Evolutionary conservation across 805 yeast genomes (phyloP), one percentile per base, ranked within the genome.

Genomic region (Cyberlindnera americana): DNA sequence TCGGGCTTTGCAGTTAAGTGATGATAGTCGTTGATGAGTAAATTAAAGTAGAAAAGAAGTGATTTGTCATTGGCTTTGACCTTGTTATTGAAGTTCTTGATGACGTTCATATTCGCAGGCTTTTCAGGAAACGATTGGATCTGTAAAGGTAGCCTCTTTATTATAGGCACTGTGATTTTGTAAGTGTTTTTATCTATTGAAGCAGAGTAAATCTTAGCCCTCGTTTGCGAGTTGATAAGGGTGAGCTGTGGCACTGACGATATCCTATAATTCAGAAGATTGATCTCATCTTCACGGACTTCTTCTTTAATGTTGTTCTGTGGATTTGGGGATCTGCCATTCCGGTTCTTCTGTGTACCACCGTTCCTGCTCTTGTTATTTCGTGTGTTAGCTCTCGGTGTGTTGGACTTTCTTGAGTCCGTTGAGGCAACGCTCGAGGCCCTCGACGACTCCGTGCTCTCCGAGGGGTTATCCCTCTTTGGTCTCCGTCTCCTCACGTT

Each of bases 61-160:
- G 48, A 35, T 14, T 39, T 40, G 16, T 49, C 45, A 25, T 37
- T 44, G 8, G 38, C 12, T 33, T 43, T 44, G 2, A 34, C 41
- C 29, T 48, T 53, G 27, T 18, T 17, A 37, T 56, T 56, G 37
- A 56, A 56, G 43, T 56, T 56, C 37, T 38, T 52, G 10, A 56
- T 41, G 4, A 51, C 52, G 29, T 50, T 29, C 4, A 11, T 23
- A 15, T 43, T 41, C 7, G 39, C 28, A 14, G 43, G 37, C 29
- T 37, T 37, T 21, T 38, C 44, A 3, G 47, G 46, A 13, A 40
- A 15, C 2, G 46, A 31, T 15, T 47, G 47, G 3, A 47, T 35
- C 24, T 47, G 50, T 3, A 48, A 17, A 1, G 48, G 40, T 7
- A 46, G 38, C 4, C 30, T 19, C 27, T 39, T 46, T 16, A 37